These are phyloP conservation scores for Musa balbisiana DNA, from an alignment of 202 grass and related monocot genomes.

Conservation along the genomic window DNA sequence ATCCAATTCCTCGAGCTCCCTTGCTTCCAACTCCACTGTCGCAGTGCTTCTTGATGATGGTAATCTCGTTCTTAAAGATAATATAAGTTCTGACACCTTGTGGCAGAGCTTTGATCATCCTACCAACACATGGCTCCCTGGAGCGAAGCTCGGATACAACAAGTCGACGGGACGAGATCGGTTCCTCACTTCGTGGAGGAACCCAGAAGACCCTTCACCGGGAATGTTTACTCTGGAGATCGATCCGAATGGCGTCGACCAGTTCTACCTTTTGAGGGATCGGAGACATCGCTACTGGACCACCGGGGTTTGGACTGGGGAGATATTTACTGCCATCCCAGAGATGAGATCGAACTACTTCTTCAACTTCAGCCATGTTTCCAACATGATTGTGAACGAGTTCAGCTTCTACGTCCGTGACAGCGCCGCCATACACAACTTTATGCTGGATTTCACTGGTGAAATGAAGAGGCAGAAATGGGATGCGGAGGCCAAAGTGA, in stretches of 20 bases:
- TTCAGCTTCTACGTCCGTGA: constrained; percentile 38
- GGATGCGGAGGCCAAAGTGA: neutral
- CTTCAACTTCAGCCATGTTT: constrained; percentile 31
- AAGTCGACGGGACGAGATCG: constrained; percentile 34
- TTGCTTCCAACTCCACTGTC: constrained; percentile 3
- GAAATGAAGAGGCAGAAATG: constrained; percentile 29
- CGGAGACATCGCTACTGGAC: constrained; percentile 37
- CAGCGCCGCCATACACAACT: neutral
- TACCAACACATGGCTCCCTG: constrained; percentile 48
- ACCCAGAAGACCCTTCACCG: constrained; percentile 26
- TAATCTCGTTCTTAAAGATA: constrained; percentile 44
- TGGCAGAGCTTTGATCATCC: constrained; percentile 73
- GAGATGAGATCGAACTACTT: constrained; percentile 31
- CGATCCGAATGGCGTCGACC: constrained; percentile 31
- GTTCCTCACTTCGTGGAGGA: constrained; percentile 47
- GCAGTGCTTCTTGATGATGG: constrained; percentile 43
- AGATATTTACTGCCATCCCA: constrained; percentile 38
- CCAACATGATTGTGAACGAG: constrained; percentile 34
- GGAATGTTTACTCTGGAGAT: constrained; percentile 49
- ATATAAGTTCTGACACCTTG: constrained; percentile 11
- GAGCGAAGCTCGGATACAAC: constrained; percentile 42
- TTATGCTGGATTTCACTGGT: neutral
- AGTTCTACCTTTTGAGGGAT: constrained; percentile 33
- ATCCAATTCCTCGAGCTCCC: neutral
- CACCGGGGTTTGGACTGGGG: constrained; percentile 41